A percentile compares a stretch with the other conserved stretches of the same genome.
Conservation (phyloP, 2,329 filamentous ascomycete species). For the Calcarisporium arbuscula region DNA sequence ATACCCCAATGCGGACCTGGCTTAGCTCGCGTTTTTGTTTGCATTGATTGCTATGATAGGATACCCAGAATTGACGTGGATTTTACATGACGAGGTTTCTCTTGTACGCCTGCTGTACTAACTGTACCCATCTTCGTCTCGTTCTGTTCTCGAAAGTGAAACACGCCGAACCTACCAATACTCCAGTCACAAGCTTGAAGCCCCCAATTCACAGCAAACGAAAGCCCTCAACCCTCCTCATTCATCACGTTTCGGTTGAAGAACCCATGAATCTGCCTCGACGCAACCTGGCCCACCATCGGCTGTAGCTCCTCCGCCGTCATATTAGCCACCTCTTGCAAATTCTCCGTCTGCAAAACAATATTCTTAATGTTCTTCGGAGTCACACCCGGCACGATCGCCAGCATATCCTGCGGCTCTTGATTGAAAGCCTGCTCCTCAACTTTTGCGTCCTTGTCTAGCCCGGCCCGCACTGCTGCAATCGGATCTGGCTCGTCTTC, state of each 20-base stretch:
- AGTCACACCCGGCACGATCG: constrained; percentile 76
- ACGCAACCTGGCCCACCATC: constrained; percentile 72
- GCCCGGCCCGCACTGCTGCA: constrained; percentile 73
- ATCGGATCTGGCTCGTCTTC: constrained; percentile 87
- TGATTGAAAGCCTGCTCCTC: constrained; percentile 72
- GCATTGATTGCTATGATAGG: too few species aligned
- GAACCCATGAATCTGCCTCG: constrained; percentile 70
- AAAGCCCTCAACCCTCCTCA: constrained; percentile 37
- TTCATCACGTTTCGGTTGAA: constrained; percentile 63
- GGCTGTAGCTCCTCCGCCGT: constrained; percentile 63
- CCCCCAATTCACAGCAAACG: too few species aligned
- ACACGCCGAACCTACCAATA: too few species aligned
- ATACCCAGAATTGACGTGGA: too few species aligned
- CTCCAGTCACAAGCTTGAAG: too few species aligned
- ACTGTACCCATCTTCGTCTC: too few species aligned
- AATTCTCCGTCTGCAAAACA: constrained; percentile 65
- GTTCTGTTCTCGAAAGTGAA: too few species aligned
- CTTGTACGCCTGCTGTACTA: too few species aligned
- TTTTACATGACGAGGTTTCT: too few species aligned
- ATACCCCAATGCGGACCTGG: too few species aligned
- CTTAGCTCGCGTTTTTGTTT: too few species aligned
- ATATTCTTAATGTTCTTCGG: constrained; percentile 70
- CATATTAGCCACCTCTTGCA: constrained; percentile 84
- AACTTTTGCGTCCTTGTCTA: constrained; percentile 50
- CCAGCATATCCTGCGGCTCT: constrained; percentile 85